A percentile compares a stretch with the other conserved stretches of the same genome.
Evolutionary conservation across 2,329 filamentous ascomycete genomes (phyloP).

Genomic region (Ophiocordyceps camponoti-leonardi): DNA sequence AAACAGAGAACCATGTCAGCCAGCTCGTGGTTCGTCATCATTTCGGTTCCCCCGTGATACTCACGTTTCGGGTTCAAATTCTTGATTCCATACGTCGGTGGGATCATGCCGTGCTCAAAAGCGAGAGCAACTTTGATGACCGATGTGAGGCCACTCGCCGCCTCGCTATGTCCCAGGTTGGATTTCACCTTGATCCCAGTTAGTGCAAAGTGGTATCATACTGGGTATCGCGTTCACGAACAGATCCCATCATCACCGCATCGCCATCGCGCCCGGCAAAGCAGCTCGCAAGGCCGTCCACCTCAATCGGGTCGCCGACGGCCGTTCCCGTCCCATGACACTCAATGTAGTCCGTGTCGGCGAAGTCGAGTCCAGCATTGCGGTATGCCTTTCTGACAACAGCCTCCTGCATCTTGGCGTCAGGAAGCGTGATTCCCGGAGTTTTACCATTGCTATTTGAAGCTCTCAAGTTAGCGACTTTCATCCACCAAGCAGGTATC

Average conservation of each 20-base stretch:
- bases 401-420: constrained; percentile 8
- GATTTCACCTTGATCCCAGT: constrained; percentile 8
- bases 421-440: constrained; percentile 9
- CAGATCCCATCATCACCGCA: neutral
- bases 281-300: constrained; percentile 18
- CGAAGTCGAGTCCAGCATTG: constrained; percentile 12
- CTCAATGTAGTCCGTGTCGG: constrained; percentile 15
- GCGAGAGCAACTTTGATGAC: constrained; percentile 11
- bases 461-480: neutral
- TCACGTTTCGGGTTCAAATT: constrained; percentile 6
- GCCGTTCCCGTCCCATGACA: constrained; percentile 35
- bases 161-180: constrained; percentile 14
- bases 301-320: constrained; percentile 34
- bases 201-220: neutral
- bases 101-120: constrained; percentile 9
- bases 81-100: constrained; percentile 6
- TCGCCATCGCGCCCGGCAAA: neutral
- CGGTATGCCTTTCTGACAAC: constrained; percentile 24
- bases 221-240: neutral
- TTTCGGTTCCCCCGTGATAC: neutral
- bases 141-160: constrained; percentile 8
- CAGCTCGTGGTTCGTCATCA: neutral
- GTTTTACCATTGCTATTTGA: constrained; percentile 6
- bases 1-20: neutral
- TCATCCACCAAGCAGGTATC: neutral